Base-by-base conservation (phyloP, 2,329 filamentous ascomycete species). In the Monosporascus sp. region DNA sequence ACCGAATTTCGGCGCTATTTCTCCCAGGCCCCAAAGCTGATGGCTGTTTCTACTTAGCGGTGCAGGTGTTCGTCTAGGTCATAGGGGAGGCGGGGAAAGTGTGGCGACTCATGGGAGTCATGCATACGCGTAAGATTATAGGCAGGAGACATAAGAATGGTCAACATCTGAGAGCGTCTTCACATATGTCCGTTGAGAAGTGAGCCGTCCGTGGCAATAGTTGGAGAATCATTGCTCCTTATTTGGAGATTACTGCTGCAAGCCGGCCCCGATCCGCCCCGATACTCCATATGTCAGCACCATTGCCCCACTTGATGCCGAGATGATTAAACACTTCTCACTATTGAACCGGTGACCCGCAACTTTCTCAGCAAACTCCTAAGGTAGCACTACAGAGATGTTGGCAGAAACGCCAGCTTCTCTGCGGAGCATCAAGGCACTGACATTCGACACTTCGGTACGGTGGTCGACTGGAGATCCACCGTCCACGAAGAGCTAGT, bases 401-500 rank as follows among this genome's bases (percentile, higher is more conserved):
- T 24, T 55, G 37, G 11, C 28, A 7, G 44, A 52, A 24, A 54
- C 55, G 22, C 53, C 60, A n/a, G 59, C 60, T 18, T 46, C 55
- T 8, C 55, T 65, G 15, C 55, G 52, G 22, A 48, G 56, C 26
- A 62, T 81, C 58, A 82, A 83, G 59, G 87, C 81, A 7, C 74
- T 91, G 37, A 77, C 85, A 51, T 91, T 90, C 64, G 88, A 91
- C 71, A 81, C 62, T 91, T 92, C 68, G 88, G 88, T 60, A 94
- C 90, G 1, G 83, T 86, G 58, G 89, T 94, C 46, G 80, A 93
- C 74, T 93, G 89, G 88, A 85, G 88, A 53, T 75, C 75, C 40
- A 82, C 84, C 2, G 82, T 94, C 20, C 81, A 78, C 15, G 72
- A 77, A 8, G 80, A 82, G 51, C 78, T 94, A 48, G 67, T 71